Percentiles rank a stretch among this genome's conserved stretches.
Conservation (phyloP, 2,329 filamentous ascomycete species). For the Beauveria bassiana region DNA sequence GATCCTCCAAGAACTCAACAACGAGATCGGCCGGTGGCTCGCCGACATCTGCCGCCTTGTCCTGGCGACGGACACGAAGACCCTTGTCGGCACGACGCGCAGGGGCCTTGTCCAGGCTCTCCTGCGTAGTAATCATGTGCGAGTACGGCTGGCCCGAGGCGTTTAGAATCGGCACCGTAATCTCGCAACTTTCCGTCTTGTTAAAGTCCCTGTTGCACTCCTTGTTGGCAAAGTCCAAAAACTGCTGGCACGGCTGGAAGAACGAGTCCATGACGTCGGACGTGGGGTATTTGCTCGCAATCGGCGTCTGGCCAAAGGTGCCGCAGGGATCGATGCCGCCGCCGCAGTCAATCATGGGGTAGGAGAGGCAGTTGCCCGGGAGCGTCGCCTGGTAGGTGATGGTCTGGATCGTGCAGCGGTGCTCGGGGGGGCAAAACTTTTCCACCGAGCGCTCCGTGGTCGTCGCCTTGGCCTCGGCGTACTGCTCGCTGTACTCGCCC, state of each 20-base stretch:
- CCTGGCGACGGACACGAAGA: background rate
- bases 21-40: background rate
- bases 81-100: background rate
- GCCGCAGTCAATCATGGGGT: background rate
- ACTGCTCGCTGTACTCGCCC: conserved; percentile 3
- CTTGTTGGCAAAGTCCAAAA: background rate
- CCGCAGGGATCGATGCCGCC: background rate
- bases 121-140: background rate
- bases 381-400: background rate
- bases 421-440: background rate
- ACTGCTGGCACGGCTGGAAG: background rate
- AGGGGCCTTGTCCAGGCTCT: background rate
- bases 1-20: background rate
- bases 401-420: conserved; percentile 1
- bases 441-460: background rate
- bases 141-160: background rate
- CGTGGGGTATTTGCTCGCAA: background rate
- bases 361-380: background rate
- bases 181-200: background rate
- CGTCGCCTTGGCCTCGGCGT: background rate
- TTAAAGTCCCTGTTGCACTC: background rate
- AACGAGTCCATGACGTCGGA: background rate
- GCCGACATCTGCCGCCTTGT: background rate
- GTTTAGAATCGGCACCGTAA: background rate
- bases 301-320: background rate